Evolutionary conservation across 1,284 basidiomycete species (phyloP).

Genomic region (Rhizoctonia solani): DNA sequence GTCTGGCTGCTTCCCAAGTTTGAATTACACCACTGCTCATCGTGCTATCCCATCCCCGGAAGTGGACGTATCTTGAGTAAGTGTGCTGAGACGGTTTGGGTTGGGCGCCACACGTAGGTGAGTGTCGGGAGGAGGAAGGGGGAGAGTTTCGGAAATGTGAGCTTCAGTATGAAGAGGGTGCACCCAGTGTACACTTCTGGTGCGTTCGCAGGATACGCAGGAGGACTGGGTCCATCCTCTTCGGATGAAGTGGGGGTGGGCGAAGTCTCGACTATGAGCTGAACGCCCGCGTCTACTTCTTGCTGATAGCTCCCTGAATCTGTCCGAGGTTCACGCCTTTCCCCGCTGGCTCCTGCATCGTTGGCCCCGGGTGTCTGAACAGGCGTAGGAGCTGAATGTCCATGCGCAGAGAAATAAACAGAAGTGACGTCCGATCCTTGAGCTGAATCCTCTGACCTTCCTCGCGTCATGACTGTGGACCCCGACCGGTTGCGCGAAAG

Average conservation of each 20-base stretch:
- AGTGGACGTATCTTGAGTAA: background rate
- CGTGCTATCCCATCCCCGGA: constrained; percentile 8
- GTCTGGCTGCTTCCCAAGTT: constrained; percentile 18
- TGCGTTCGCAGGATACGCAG: background rate
- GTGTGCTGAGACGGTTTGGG: constrained; percentile 6
- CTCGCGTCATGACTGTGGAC: background rate
- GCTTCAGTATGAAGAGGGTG: too few relatives aligned
- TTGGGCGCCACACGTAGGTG: background rate
- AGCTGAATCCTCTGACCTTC: background rate
- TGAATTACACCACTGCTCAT: constrained; percentile 15
- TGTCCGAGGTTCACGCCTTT: background rate
- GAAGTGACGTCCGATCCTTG: constrained; percentile 22
- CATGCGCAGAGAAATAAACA: constrained; percentile 17
- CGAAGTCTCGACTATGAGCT: constrained; percentile 12
- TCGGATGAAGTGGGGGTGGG: background rate
- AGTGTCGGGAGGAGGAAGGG: background rate
- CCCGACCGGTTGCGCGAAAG: constrained; percentile 4
- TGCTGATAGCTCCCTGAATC: constrained; percentile 6
- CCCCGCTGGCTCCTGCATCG: background rate
- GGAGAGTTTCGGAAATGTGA: too few relatives aligned
- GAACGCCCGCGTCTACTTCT: constrained; percentile 22
- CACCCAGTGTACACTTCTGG: too few relatives aligned
- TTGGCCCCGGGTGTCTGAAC: background rate
- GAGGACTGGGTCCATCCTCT: background rate
- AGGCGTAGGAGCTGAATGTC: background rate